A percentile compares a stretch with the other conserved stretches of the same genome.
Evolutionary conservation across 2,329 filamentous ascomycete genomes (phyloP).

Genomic region (Penicillium sp.): DNA sequence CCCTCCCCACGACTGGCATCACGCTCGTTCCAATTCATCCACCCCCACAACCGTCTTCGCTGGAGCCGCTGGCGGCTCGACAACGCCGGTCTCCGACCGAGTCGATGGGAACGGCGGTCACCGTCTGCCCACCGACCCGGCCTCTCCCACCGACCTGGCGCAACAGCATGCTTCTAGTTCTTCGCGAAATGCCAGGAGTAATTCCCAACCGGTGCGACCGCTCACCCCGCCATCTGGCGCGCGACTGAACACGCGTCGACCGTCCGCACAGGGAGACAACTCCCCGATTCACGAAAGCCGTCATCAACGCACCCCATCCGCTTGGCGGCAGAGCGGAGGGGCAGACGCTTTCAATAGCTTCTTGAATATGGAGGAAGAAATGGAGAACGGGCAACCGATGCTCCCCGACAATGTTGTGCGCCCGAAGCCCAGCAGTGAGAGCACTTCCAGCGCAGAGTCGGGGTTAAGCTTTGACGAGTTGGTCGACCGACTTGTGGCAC

Average conservation of each 20-base stretch:
- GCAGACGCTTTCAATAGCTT: slow-evolving; percentile 49
- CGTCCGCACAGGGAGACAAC: slow-evolving; percentile 33
- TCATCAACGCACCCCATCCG: slow-evolving; percentile 39
- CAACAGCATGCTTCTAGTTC: slow-evolving; percentile 30
- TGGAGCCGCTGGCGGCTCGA: slow-evolving; percentile 49
- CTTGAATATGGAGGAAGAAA: slow-evolving; percentile 49
- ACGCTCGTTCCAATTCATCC: slow-evolving; percentile 74
- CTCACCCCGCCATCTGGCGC: slow-evolving; percentile 46
- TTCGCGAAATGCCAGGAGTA: slow-evolving; percentile 55
- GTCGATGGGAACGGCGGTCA: slow-evolving; percentile 41
- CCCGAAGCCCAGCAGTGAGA: slow-evolving; percentile 36
- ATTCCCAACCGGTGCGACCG: slow-evolving; percentile 54
- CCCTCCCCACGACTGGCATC: slow-evolving; percentile 59
- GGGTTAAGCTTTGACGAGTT: slow-evolving; percentile 65
- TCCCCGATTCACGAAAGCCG: slow-evolving; percentile 37
- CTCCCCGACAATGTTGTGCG: slow-evolving; percentile 36
- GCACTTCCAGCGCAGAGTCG: slow-evolving; percentile 36
- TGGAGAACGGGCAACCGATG: slow-evolving; percentile 34
- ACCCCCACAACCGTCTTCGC: slow-evolving; percentile 58
- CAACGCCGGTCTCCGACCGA: slow-evolving; percentile 38
- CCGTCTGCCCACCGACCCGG: slow-evolving; percentile 36
- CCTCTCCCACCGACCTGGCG: slow-evolving; percentile 42
- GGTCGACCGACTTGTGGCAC: slow-evolving; percentile 82
- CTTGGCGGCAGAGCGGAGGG: slow-evolving; percentile 45
- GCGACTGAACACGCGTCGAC: slow-evolving; percentile 39